These are phyloP conservation scores for Sideroxylon spinosum DNA, from an alignment of 179 eudicot species.

Conservation along the genomic window DNA sequence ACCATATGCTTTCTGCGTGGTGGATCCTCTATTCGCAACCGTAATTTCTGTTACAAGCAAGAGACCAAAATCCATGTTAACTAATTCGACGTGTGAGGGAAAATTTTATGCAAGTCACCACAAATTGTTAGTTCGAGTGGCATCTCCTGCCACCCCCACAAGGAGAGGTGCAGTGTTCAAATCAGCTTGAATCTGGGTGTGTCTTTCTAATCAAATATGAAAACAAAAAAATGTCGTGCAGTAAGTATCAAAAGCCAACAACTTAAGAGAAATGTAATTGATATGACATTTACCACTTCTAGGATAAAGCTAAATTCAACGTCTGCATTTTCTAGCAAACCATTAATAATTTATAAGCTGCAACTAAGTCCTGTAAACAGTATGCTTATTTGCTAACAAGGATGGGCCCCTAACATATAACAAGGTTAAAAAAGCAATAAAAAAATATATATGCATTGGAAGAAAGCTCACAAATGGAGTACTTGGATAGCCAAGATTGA, in stretches of 20 bases:
- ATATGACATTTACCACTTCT: neutral
- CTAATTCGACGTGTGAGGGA: neutral
- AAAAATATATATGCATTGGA: too few species aligned
- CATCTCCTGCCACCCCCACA: neutral
- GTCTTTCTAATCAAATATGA: neutral
- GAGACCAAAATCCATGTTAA: neutral
- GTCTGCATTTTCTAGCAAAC: neutral
- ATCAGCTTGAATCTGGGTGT: neutral
- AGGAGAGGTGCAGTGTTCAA: neutral
- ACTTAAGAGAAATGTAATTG: neutral
- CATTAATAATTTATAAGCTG: neutral
- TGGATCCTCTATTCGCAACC: conserved; percentile 94
- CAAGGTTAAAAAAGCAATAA: too few species aligned
- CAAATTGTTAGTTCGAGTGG: neutral
- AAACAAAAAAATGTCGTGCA: neutral
- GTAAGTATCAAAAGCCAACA: neutral
- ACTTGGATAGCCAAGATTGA: neutral
- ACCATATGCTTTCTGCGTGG: conserved; percentile 99
- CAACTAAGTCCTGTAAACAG: neutral
- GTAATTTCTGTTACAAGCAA: conserved; percentile 58
- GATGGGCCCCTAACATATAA: neutral
- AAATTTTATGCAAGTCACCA: neutral
- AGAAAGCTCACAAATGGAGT: neutral
- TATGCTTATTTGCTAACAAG: neutral
- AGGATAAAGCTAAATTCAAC: neutral